A percentile compares a stretch with the other conserved stretches of the same genome.
Evolutionary conservation across 371 early-diverging fungal species (phyloP).

Genomic region (Lichtheimia ornata): DNA sequence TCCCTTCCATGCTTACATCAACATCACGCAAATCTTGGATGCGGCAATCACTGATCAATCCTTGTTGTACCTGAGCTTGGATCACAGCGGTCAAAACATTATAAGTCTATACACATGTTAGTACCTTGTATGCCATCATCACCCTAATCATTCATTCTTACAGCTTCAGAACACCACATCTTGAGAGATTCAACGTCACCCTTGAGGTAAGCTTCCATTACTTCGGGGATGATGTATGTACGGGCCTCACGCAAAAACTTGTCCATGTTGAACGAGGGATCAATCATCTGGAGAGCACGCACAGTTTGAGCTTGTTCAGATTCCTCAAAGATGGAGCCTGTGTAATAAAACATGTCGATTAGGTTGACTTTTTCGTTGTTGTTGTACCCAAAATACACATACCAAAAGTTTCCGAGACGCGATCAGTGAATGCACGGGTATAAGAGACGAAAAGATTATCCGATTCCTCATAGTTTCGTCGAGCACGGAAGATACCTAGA

Average conservation of each 20-base stretch:
- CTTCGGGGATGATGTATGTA: constrained; percentile 93
- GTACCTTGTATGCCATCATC: background rate
- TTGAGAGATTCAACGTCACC: constrained; percentile 83
- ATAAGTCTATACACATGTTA: constrained; percentile 61
- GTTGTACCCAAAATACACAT: background rate
- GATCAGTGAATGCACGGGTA: constrained; percentile 80
- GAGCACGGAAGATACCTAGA: constrained; percentile 72
- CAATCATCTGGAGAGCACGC: constrained; percentile 78
- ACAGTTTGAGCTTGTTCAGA: constrained; percentile 94
- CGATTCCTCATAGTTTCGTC: constrained; percentile 84
- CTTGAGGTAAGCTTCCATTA: constrained; percentile 92
- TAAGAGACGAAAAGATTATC: constrained; percentile 87
- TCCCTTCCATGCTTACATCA: constrained; percentile 52
- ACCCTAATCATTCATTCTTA: constrained; percentile 20
- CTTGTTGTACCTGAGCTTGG: constrained; percentile 85
- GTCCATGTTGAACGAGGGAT: constrained; percentile 87
- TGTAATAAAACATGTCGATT: background rate
- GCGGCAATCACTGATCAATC: constrained; percentile 89
- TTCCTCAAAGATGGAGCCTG: constrained; percentile 83
- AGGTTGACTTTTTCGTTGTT: background rate
- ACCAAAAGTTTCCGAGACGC: constrained; percentile 72
- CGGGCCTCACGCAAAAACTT: constrained; percentile 87
- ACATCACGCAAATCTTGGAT: constrained; percentile 92
- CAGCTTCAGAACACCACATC: constrained; percentile 93
- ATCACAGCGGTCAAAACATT: constrained; percentile 86